Conservation (phyloP, 2,329 filamentous ascomycete species). For the Pseudonectria buxi region DNA sequence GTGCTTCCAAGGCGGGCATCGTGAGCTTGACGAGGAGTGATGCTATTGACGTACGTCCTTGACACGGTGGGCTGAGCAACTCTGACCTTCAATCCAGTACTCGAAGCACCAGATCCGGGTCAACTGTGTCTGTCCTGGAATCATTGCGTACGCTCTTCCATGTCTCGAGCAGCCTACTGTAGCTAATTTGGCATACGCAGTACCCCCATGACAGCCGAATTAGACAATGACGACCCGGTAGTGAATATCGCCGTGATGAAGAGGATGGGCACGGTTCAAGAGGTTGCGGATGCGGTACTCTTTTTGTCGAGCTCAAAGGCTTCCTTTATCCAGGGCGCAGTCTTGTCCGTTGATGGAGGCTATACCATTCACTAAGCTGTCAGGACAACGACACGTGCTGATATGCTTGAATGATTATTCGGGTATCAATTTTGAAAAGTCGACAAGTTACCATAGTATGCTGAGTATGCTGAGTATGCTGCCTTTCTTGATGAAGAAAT, state of each 20-base stretch:
- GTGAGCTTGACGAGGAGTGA: slow-evolving; percentile 39
- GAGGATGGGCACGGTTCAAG: slow-evolving; percentile 36
- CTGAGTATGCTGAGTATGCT: too few species aligned
- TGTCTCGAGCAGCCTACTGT: too few species aligned
- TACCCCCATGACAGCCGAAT: slow-evolving; percentile 36
- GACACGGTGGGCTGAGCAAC: too few species aligned
- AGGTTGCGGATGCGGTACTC: slow-evolving; percentile 39
- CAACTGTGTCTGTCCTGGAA: slow-evolving; percentile 40
- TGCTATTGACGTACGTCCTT: slow-evolving; percentile 34
- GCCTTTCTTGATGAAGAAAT: not conserved
- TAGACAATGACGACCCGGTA: slow-evolving; percentile 28
- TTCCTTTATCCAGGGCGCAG: slow-evolving; percentile 38
- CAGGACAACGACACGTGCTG: not conserved
- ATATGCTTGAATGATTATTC: not conserved
- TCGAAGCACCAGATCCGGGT: slow-evolving; percentile 37
- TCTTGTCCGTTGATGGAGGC: slow-evolving; percentile 38
- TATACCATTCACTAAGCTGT: slow-evolving; percentile 30
- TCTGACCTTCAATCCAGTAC: slow-evolving; percentile 24
- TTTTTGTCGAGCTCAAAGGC: slow-evolving; percentile 39
- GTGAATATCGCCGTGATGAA: slow-evolving; percentile 30
- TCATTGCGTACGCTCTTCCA: slow-evolving; percentile 29
- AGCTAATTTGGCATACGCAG: slow-evolving; percentile 7
- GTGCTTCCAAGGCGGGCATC: slow-evolving; percentile 36
- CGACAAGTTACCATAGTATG: not conserved
- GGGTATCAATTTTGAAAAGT: slow-evolving; percentile 1